A percentile compares a stretch with the other conserved stretches of the same genome.
These are phyloP conservation scores for Silene coronaria DNA, from an alignment of 179 eudicot species.

Conservation along the genomic window DNA sequence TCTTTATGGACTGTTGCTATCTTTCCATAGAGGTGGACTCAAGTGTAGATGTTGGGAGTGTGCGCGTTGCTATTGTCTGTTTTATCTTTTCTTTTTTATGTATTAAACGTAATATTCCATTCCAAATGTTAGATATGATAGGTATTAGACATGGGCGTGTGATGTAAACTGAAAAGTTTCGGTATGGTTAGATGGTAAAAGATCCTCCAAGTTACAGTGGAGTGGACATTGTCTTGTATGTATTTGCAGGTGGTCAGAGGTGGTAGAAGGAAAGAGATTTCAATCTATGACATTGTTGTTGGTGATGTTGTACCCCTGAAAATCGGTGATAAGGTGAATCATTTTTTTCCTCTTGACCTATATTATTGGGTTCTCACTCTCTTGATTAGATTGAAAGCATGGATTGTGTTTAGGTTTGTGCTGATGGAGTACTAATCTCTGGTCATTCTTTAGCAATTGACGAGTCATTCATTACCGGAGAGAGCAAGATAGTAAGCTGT, in stretches of 20 bases:
- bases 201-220: not conserved
- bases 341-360: not conserved
- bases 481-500: conserved; percentile 71
- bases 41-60: not conserved
- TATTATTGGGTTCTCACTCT: not conserved
- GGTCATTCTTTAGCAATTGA: conserved; percentile 84
- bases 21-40: not conserved
- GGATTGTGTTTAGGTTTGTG: conserved; percentile 53
- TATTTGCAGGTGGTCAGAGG: conserved; percentile 63
- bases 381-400: conserved; percentile 10
- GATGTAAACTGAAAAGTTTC: not conserved
- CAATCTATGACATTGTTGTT: conserved; percentile 86
- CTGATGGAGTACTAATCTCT: conserved; percentile 75
- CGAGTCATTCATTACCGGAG: conserved; percentile 96
- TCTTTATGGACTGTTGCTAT: not conserved
- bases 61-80: not conserved
- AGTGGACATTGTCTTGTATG: conserved; percentile 1
- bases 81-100: not conserved
- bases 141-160: not conserved
- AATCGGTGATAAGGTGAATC: conserved; percentile 82
- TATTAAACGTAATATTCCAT: not conserved
- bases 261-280: conserved; percentile 58
- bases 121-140: not conserved
- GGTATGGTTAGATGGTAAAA: not conserved
- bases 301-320: conserved; percentile 83